Evolutionary conservation across 345 rosid genomes (phyloP), one percentile per base, ranked within the genome.

Genomic region (Brassica incana): DNA sequence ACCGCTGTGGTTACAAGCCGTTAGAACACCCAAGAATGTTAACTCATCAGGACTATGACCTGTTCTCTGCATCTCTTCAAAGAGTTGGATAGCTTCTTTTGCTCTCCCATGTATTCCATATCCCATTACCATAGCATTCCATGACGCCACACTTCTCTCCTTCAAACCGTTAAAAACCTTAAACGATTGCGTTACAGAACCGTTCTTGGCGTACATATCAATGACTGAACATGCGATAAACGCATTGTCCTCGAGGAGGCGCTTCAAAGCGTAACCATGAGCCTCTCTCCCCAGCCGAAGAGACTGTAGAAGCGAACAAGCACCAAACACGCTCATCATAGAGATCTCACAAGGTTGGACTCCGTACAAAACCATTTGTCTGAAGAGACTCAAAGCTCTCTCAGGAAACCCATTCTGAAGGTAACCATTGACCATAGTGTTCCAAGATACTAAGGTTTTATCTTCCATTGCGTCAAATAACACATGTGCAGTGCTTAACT

Each of bases 141-240:
- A 90, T 27, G 88, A 84, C 38, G 86, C 84, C 59, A 74, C 77
- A 29, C 81, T 85, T 83, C 73, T 87, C 45, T 83, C 76, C 25
- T 82, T 72, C 52, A 85, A 75, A 25, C 69, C 73, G 27, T 81
- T 30, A 73, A 92, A 92, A 76, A 84, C 81, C 61, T 69, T 80
- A 23, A 11, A 78, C 33, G 93, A 84, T 65, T 67, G 81, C 4
- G 80, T 83, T 69, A 90, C 74, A 50, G 78, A 76, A 33, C 92
- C 95, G 59, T 86, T 82, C 80, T 92, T 92, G 30, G 88, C 87
- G 75, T 88, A 92, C 93, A 87, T 87, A 71, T 88, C 87, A 70
- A 92, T 83, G 61, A 90, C 80, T 6, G 95, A 85, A 40, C 90
- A 88, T 32, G 86, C 85, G 25, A 89, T 63, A 66, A 84, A 80